Conservation (phyloP, 495 filamentous ascomycete species). For the Parathielavia appendiculata region DNA sequence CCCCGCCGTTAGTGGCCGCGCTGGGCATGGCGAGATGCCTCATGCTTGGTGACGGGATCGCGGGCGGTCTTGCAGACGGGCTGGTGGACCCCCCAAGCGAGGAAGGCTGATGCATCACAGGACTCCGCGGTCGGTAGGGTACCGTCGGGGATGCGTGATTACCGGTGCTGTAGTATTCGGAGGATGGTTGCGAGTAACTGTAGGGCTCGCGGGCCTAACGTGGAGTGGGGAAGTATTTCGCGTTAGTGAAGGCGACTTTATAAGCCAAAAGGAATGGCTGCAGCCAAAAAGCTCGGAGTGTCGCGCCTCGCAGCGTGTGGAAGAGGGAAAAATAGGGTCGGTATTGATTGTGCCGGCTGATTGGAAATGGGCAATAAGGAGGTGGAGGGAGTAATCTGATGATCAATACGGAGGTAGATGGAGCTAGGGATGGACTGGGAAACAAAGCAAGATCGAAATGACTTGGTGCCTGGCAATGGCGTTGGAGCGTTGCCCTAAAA, state of each 20-base stretch:
- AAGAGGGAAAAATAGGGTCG: slow-evolving; percentile 2
- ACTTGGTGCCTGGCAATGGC: slow-evolving; percentile 8
- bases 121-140: slow-evolving; percentile 51
- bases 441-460: slow-evolving; percentile 7
- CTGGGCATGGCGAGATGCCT: slow-evolving; percentile 41
- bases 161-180: slow-evolving; percentile 50
- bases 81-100: slow-evolving; percentile 49
- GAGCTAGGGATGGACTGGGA: neutral
- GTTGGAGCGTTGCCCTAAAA: slow-evolving; percentile 18
- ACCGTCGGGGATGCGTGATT: slow-evolving; percentile 55
- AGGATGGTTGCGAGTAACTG: slow-evolving; percentile 40
- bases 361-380: neutral
- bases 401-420: slow-evolving; percentile 1
- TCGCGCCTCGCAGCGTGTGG: slow-evolving; percentile 3
- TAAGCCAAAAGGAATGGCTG: neutral
- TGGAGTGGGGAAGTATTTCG: slow-evolving; percentile 21
- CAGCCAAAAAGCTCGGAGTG: neutral
- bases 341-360: neutral
- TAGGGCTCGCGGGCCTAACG: slow-evolving; percentile 49
- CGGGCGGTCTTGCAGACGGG: slow-evolving; percentile 48
- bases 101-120: slow-evolving; percentile 49
- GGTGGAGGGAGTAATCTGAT: slow-evolving; percentile 1
- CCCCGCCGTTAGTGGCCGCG: slow-evolving; percentile 43
- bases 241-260: slow-evolving; percentile 18
- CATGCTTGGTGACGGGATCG: slow-evolving; percentile 47